Percentiles rank a stretch among this genome's conserved stretches.
phyloP scores from a whole-genome alignment of 768 basidiomycete genomes.

The Lactarius indigo region DNA sequence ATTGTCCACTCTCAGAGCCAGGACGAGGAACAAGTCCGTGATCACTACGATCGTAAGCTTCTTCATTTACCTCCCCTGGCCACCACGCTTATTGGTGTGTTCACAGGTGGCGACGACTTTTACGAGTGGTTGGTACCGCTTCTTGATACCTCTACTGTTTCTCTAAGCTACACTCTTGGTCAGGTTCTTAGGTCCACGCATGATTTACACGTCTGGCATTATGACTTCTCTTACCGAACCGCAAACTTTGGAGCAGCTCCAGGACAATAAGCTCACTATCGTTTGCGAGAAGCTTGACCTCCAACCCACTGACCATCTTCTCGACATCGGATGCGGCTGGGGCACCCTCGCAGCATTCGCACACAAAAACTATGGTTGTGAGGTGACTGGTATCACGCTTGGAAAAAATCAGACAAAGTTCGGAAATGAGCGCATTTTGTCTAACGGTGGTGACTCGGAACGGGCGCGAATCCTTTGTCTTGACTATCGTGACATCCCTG shows the following conservation, averaged over 20 bases:
- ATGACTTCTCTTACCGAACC: slow-evolving; percentile 63
- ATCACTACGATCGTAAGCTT: slow-evolving; percentile 84
- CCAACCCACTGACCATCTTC: slow-evolving; percentile 76
- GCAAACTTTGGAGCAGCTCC: slow-evolving; percentile 88
- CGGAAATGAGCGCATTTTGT: slow-evolving; percentile 80
- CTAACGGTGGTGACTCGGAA: slow-evolving; percentile 56
- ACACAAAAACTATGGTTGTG: slow-evolving; percentile 95
- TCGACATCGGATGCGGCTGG: slow-evolving; percentile 94
- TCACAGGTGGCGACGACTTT: slow-evolving; percentile 87
- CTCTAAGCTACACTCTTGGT: not conserved
- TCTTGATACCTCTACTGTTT: not conserved
- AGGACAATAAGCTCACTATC: slow-evolving; percentile 95
- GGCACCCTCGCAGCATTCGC: slow-evolving; percentile 93
- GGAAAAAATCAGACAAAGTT: slow-evolving; percentile 89
- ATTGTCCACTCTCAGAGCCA: slow-evolving; percentile 86
- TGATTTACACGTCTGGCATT: slow-evolving; percentile 97
- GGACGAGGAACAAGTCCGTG: slow-evolving; percentile 94
- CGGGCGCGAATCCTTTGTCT: slow-evolving; percentile 89
- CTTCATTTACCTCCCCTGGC: slow-evolving; percentile 8
- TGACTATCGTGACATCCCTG: slow-evolving; percentile 90
- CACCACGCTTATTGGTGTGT: slow-evolving; percentile 11
- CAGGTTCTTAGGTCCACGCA: slow-evolving; percentile 91
- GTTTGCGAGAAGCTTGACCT: slow-evolving; percentile 95
- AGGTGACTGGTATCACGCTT: slow-evolving; percentile 94
- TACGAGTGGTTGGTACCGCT: slow-evolving; percentile 65